A percentile compares a stretch with the other conserved stretches of the same genome.
phyloP scores from a whole-genome alignment of 106 monocot species.

The Cymbidium sinense region DNA sequence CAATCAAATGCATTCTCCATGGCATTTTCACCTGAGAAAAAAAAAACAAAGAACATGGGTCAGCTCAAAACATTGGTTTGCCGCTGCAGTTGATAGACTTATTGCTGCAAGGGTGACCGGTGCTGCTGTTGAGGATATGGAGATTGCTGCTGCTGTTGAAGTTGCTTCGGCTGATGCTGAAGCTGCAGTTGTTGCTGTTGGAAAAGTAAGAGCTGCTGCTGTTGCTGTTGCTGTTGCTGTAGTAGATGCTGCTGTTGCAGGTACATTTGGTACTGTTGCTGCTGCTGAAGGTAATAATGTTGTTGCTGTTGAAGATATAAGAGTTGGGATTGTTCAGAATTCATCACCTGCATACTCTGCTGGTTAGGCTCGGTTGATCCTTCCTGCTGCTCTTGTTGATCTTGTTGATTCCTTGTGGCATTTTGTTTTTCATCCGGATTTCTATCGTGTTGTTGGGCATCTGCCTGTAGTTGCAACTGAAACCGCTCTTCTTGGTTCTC shows the following conservation, averaged over 20 bases:
- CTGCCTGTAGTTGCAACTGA: neutral
- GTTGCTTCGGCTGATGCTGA: slow-evolving; percentile 19
- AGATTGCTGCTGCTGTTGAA: slow-evolving; percentile 24
- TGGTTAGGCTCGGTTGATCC: slow-evolving; percentile 13
- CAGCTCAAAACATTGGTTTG: slow-evolving; percentile 14
- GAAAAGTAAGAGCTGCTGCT: slow-evolving; percentile 8
- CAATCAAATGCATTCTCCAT: neutral
- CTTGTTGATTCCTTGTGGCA: neutral
- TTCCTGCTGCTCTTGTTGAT: slow-evolving; percentile 9
- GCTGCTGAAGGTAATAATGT: slow-evolving; percentile 14
- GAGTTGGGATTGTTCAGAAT: slow-evolving; percentile 21
- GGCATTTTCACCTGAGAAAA: neutral
- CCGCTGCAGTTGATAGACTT: slow-evolving; percentile 17
- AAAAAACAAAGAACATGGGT: slow-evolving; percentile 10
- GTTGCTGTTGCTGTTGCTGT: slow-evolving; percentile 13
- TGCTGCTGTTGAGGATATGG: slow-evolving; percentile 23
- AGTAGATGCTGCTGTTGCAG: slow-evolving; percentile 26
- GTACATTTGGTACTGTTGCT: slow-evolving; percentile 11
- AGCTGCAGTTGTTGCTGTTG: slow-evolving; percentile 17
- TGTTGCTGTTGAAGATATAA: slow-evolving; percentile 26
- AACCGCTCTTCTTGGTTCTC: slow-evolving; percentile 10
- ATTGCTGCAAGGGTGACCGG: slow-evolving; percentile 16
- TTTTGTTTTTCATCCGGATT: slow-evolving; percentile 5
- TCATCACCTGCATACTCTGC: slow-evolving; percentile 16
- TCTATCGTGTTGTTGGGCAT: neutral